phyloP scores from a whole-genome alignment of 306 rosid species.

The Datisca glomerata region DNA sequence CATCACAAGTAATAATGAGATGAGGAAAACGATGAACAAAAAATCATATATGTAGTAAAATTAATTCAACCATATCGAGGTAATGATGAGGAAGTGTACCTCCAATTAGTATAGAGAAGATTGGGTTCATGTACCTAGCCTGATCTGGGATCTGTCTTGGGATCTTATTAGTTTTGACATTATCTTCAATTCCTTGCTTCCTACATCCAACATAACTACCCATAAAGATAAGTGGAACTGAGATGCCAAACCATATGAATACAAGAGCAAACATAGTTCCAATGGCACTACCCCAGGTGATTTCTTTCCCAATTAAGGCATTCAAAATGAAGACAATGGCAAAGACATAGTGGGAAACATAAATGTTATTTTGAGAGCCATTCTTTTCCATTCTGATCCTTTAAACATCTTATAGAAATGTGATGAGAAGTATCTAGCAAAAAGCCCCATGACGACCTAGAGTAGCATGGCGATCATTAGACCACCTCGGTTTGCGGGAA shows the following conservation, averaged over 20 bases:
- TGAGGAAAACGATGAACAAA: slow-evolving; percentile 71
- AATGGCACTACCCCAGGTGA: slow-evolving; percentile 96
- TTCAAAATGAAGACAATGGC: slow-evolving; percentile 65
- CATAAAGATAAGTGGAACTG: slow-evolving; percentile 74
- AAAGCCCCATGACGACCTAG: slow-evolving; percentile 93
- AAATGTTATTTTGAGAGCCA: slow-evolving; percentile 61
- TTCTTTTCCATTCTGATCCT: slow-evolving; percentile 83
- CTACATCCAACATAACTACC: slow-evolving; percentile 64
- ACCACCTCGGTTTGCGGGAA: slow-evolving; percentile 97
- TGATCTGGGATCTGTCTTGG: slow-evolving; percentile 84
- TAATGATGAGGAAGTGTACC: slow-evolving; percentile 93
- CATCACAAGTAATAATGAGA: slow-evolving; percentile 81
- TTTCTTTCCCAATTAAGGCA: slow-evolving; percentile 74
- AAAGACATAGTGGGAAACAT: slow-evolving; percentile 57
- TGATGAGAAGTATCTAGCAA: slow-evolving; percentile 78
- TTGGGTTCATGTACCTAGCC: slow-evolving; percentile 75
- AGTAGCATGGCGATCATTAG: slow-evolving; percentile 99
- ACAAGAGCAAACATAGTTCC: slow-evolving; percentile 97
- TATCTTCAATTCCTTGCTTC: slow-evolving; percentile 53
- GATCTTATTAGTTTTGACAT: slow-evolving; percentile 79
- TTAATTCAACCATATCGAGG: slow-evolving; percentile 91
- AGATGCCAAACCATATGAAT: slow-evolving; percentile 85
- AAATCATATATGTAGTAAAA: slow-evolving; percentile 81
- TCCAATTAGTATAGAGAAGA: slow-evolving; percentile 58
- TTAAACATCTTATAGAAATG: slow-evolving; percentile 87